phyloP scores from a whole-genome alignment of 163 green algal genomes.

The Scenedesmus sp. region DNA sequence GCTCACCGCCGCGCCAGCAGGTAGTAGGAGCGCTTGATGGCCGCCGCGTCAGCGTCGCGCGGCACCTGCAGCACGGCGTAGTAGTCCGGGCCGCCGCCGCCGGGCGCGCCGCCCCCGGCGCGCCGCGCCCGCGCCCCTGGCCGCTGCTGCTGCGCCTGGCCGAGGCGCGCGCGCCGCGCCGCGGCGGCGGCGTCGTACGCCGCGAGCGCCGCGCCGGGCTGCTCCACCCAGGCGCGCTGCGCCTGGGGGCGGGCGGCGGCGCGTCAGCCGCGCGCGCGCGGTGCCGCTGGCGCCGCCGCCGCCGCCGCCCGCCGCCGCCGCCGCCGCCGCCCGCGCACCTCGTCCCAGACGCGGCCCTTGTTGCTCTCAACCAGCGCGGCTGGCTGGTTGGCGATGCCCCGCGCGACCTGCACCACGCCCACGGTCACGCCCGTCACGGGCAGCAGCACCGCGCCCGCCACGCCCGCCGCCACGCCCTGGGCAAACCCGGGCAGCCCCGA shows the following conservation, averaged over 20 bases:
- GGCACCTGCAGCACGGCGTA: conserved; percentile 20
- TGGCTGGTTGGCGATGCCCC: conserved; percentile 12
- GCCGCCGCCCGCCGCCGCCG: too few relatives aligned
- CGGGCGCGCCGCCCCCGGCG: too few relatives aligned
- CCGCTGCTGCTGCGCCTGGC: too few relatives aligned
- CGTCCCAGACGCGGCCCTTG: conserved; percentile 79
- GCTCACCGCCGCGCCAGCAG: conserved; percentile 69
- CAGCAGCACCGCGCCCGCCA: conserved; percentile 83
- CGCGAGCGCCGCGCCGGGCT: background rate
- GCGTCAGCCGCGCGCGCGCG: too few relatives aligned
- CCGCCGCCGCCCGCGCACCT: conserved; percentile 48
- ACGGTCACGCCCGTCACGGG: conserved; percentile 83
- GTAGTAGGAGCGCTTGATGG: conserved; percentile 96
- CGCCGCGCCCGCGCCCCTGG: too few relatives aligned
- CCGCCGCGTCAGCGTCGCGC: background rate
- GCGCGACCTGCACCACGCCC: conserved; percentile 69
- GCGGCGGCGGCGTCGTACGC: background rate
- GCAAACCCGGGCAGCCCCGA: conserved; percentile 77
- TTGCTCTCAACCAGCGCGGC: conserved; percentile 59
- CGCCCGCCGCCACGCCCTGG: conserved; percentile 73
- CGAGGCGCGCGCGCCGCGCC: too few relatives aligned
- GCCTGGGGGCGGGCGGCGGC: background rate
- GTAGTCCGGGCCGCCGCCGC: too few relatives aligned
- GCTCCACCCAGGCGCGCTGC: conserved; percentile 7
- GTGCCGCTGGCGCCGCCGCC: too few relatives aligned